A percentile compares a stretch with the other conserved stretches of the same genome.
Evolutionary conservation across 1,284 basidiomycete species (phyloP).

Genomic region (Sporisorium sorghi): DNA sequence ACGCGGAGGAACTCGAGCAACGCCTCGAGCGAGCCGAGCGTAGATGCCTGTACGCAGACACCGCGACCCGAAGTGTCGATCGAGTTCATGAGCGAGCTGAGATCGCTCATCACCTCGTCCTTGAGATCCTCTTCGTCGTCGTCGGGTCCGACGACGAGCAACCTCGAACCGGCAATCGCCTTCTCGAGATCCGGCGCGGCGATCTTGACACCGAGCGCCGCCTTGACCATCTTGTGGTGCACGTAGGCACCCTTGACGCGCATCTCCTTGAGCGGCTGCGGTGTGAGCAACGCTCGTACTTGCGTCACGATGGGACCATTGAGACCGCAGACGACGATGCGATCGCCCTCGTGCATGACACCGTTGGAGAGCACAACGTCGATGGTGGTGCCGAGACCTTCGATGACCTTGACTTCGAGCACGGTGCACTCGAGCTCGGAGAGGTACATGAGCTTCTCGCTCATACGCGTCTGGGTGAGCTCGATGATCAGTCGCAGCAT

Average conservation of each 20-base stretch:
- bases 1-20: slow-evolving; percentile 93
- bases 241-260: slow-evolving; percentile 98
- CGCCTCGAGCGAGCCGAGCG: slow-evolving; percentile 96
- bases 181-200: slow-evolving; percentile 96
- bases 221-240: slow-evolving; percentile 98
- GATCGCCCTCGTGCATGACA: slow-evolving; percentile 89
- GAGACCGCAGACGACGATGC: slow-evolving; percentile 94
- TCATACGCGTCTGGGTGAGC: slow-evolving; percentile 98
- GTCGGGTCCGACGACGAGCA: slow-evolving; percentile 90
- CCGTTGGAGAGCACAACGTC: slow-evolving; percentile 98
- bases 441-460: slow-evolving; percentile 95
- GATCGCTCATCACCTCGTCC: slow-evolving; percentile 96
- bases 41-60: slow-evolving; percentile 97
- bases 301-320: slow-evolving; percentile 98
- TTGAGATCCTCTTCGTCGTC: slow-evolving; percentile 95
- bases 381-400: slow-evolving; percentile 97
- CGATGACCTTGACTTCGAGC: slow-evolving; percentile 98
- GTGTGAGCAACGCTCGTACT: slow-evolving; percentile 91
- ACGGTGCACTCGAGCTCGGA: slow-evolving; percentile 99
- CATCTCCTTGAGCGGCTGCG: slow-evolving; percentile 94
- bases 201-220: slow-evolving; percentile 96
- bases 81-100: slow-evolving; percentile 87
- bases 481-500: slow-evolving; percentile 99
- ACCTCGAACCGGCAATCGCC: slow-evolving; percentile 96
- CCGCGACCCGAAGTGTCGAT: slow-evolving; percentile 95